phyloP scores from a whole-genome alignment of 2,329 filamentous ascomycete species.

The Colletotrichum orchidophilum region DNA sequence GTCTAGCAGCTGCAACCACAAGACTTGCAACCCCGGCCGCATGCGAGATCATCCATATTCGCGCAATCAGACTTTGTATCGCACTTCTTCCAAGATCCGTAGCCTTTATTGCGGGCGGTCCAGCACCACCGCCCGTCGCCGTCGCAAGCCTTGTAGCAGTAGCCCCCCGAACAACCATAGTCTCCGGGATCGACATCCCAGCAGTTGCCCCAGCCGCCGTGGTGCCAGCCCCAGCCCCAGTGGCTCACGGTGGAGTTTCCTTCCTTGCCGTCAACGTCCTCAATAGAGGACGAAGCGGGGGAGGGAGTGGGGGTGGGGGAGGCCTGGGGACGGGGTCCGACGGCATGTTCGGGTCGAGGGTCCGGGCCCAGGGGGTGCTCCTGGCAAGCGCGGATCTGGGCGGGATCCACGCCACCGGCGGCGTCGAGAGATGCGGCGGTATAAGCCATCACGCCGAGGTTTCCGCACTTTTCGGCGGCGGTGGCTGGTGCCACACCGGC shows the following conservation, averaged over 20 bases:
- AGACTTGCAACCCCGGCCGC: not conserved
- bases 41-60: not conserved
- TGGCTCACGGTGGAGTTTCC: not conserved
- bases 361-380: constrained; percentile 9
- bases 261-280: not conserved
- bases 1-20: not conserved
- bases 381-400: constrained; percentile 10
- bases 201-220: not conserved
- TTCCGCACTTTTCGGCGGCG: constrained; percentile 10
- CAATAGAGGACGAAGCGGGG: not conserved
- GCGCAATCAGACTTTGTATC: not conserved
- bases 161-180: not conserved
- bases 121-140: not conserved
- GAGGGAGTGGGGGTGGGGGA: no score
- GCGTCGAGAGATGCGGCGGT: not conserved
- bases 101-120: not conserved
- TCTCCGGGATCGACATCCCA: not conserved
- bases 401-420: not conserved
- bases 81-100: not conserved
- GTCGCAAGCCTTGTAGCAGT: not conserved
- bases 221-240: not conserved
- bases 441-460: constrained; percentile 8
- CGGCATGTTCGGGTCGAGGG: not conserved
- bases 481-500: constrained; percentile 2
- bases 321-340: not conserved